phyloP scores from a whole-genome alignment of 1,284 basidiomycete genomes.

The Boletus albobrunnescens region DNA sequence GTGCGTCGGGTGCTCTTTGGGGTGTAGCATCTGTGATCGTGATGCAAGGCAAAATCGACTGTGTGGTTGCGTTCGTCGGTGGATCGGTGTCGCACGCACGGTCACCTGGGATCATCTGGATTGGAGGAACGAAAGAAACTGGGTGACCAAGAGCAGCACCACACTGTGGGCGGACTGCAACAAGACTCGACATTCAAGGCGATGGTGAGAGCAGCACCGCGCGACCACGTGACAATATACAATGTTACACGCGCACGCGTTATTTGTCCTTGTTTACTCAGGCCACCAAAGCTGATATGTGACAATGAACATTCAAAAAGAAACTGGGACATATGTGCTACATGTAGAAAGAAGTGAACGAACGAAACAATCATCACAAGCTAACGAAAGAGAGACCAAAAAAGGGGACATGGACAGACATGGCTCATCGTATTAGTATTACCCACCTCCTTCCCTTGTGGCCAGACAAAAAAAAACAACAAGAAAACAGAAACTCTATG shows the following conservation, averaged over 20 bases:
- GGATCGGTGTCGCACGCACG: background rate
- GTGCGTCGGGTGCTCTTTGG: conserved; percentile 4
- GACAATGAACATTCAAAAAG: background rate
- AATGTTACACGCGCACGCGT: conserved; percentile 11
- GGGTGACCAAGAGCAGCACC: too few relatives aligned
- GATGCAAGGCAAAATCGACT: conserved; percentile 5
- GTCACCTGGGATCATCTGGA: conserved; percentile 1
- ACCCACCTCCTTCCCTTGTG: conserved; percentile 6
- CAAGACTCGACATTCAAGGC: conserved; percentile 2
- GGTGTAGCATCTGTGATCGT: conserved; percentile 23
- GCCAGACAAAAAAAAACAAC: conserved; percentile 17
- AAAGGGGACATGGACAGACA: conserved; percentile 8
- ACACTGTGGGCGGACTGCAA: background rate
- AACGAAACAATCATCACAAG: conserved; percentile 5
- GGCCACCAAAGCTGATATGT: too few relatives aligned
- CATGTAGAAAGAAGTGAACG: conserved; percentile 1
- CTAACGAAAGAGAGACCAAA: conserved; percentile 2
- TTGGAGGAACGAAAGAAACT: too few relatives aligned
- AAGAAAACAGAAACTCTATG: conserved; percentile 15
- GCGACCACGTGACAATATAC: conserved; percentile 16
- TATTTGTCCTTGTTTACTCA: conserved; percentile 15
- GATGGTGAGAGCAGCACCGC: background rate
- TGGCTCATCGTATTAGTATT: conserved; percentile 24
- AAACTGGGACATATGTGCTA: conserved; percentile 9
- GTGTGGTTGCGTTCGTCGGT: background rate